These are phyloP conservation scores for Hysterium pulicare DNA, from an alignment of 2,329 filamentous ascomycete genomes.

Conservation along the genomic window DNA sequence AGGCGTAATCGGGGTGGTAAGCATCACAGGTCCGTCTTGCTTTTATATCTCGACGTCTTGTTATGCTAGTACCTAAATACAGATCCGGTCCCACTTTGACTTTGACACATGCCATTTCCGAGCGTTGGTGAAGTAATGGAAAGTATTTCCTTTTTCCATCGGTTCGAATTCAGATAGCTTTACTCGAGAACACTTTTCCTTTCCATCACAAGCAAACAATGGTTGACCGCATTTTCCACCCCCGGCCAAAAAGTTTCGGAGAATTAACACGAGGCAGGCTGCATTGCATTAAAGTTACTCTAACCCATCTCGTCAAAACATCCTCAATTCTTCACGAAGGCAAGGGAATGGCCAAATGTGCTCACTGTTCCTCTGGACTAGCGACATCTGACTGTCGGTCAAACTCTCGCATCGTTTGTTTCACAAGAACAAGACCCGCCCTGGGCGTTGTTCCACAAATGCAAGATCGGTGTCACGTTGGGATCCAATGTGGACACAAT, in stretches of 20 bases:
- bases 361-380: conserved; percentile 11
- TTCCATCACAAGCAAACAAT: too few species aligned
- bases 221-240: too few species aligned
- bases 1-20: background rate
- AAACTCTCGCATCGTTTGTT: conserved; percentile 12
- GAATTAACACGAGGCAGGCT: too few species aligned
- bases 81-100: too few species aligned
- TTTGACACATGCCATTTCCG: too few species aligned
- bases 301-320: background rate
- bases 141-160: too few species aligned
- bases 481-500: conserved; percentile 21
- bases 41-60: background rate
- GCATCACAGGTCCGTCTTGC: background rate
- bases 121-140: too few species aligned
- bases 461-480: conserved; percentile 35
- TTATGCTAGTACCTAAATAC: too few species aligned
- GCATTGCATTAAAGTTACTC: background rate
- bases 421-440: conserved; percentile 32
- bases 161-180: too few species aligned
- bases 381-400: background rate
- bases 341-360: background rate
- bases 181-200: too few species aligned
- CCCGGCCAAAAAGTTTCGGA: too few species aligned
- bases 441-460: conserved; percentile 35
- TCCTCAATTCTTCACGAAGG: background rate